phyloP scores from a whole-genome alignment of 371 early-diverging fungal species.

The Syncephalastrum contaminatum region DNA sequence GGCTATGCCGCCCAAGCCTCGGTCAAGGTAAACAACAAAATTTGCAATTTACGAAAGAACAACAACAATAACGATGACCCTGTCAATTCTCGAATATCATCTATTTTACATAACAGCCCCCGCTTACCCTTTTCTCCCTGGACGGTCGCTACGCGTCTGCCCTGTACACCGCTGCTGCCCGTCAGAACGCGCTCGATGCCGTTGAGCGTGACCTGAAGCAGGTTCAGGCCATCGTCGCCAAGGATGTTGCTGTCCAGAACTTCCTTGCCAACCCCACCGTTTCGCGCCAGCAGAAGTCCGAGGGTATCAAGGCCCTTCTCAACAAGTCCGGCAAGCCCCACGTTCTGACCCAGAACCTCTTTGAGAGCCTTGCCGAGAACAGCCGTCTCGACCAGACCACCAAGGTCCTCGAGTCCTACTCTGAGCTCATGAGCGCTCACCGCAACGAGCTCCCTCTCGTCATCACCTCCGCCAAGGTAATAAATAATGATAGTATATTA shows the following conservation, averaged over 20 bases:
- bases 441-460: slow-evolving; percentile 89
- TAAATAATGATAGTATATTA: no score
- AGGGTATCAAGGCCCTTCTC: slow-evolving; percentile 65
- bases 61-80: slow-evolving; percentile 7
- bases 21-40: slow-evolving; percentile 44
- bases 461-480: slow-evolving; percentile 88
- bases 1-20: slow-evolving; percentile 55
- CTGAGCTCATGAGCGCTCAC: slow-evolving; percentile 87
- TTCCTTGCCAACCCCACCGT: slow-evolving; percentile 89
- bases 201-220: slow-evolving; percentile 87
- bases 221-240: slow-evolving; percentile 65
- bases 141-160: slow-evolving; percentile 98
- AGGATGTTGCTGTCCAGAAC: slow-evolving; percentile 71
- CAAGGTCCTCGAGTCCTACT: slow-evolving; percentile 79
- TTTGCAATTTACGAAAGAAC: background rate
- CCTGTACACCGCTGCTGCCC: slow-evolving; percentile 91
- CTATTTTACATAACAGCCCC: slow-evolving; percentile 60
- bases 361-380: slow-evolving; percentile 90
- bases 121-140: slow-evolving; percentile 87
- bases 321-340: slow-evolving; percentile 68
- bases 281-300: slow-evolving; percentile 75
- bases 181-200: slow-evolving; percentile 75
- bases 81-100: background rate
- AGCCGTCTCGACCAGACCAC: slow-evolving; percentile 85
- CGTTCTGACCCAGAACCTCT: slow-evolving; percentile 86